phyloP scores from a whole-genome alignment of 2,329 filamentous ascomycete species.

The Incumbomyces delicatus region DNA sequence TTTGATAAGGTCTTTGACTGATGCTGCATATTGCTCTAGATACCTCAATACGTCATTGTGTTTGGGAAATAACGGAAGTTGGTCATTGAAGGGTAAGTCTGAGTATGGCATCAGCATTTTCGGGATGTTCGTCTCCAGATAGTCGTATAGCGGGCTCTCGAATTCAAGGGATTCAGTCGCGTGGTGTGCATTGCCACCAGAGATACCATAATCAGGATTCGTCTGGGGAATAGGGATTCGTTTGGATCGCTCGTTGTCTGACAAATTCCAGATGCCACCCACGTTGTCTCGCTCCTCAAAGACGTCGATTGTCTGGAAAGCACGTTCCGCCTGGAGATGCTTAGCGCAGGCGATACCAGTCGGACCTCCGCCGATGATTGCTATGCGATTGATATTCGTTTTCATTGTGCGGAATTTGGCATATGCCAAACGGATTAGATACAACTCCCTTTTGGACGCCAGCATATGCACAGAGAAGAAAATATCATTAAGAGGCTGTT shows the following conservation, averaged over 20 bases:
- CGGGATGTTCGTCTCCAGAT: slow-evolving; percentile 79
- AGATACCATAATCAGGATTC: slow-evolving; percentile 46
- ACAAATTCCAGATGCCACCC: slow-evolving; percentile 77
- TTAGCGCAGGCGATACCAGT: slow-evolving; percentile 62
- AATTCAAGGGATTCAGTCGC: slow-evolving; percentile 48
- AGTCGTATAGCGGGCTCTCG: slow-evolving; percentile 73
- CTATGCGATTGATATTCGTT: slow-evolving; percentile 12
- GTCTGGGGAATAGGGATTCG: slow-evolving; percentile 58
- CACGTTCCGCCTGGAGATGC: slow-evolving; percentile 63
- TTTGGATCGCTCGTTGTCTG: slow-evolving; percentile 30
- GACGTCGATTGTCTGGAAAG: slow-evolving; percentile 60
- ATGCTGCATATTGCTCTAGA: slow-evolving; percentile 59
- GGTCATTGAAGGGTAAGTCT: slow-evolving; percentile 55
- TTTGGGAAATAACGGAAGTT: slow-evolving; percentile 63
- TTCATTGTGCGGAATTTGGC: no score
- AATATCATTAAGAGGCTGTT: no score
- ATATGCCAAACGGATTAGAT: no score
- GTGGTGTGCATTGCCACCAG: slow-evolving; percentile 38
- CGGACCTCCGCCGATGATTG: slow-evolving; percentile 18
- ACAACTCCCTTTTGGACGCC: no score
- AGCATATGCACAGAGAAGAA: no score
- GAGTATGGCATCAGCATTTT: slow-evolving; percentile 70
- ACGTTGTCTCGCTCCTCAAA: slow-evolving; percentile 71
- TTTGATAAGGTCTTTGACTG: slow-evolving; percentile 55
- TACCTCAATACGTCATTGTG: slow-evolving; percentile 64